A percentile compares a stretch with the other conserved stretches of the same genome.
These are phyloP conservation scores for Bipolaris oryzae DNA, from an alignment of 2,329 filamentous ascomycete species.

Conservation along the genomic window DNA sequence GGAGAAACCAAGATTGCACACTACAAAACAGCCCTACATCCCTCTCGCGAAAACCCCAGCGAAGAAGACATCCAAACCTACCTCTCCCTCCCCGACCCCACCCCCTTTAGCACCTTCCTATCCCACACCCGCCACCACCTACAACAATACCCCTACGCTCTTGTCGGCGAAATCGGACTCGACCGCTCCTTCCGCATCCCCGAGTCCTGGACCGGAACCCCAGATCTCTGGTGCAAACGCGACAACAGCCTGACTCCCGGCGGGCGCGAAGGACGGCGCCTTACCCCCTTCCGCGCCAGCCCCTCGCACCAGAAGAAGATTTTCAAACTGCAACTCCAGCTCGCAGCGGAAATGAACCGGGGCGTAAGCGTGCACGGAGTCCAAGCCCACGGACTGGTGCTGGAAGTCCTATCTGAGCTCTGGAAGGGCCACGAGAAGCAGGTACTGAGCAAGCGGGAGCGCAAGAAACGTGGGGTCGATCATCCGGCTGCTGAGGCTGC, in stretches of 20 bases:
- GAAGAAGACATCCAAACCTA: constrained; percentile 52
- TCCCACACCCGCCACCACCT: constrained; percentile 63
- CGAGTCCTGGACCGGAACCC: constrained; percentile 55
- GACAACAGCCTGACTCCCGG: constrained; percentile 67
- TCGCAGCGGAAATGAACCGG: constrained; percentile 70
- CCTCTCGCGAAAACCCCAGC: constrained; percentile 43
- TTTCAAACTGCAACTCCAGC: constrained; percentile 69
- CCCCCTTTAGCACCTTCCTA: constrained; percentile 64
- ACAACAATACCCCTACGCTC: constrained; percentile 63
- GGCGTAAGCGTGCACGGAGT: constrained; percentile 76
- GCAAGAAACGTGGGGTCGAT: constrained; percentile 39
- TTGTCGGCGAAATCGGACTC: constrained; percentile 78
- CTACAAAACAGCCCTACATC: constrained; percentile 69
- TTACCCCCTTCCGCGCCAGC: constrained; percentile 71
- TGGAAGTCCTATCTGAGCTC: constrained; percentile 66
- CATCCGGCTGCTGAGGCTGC: constrained; percentile 19
- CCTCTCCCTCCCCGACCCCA: constrained; percentile 63
- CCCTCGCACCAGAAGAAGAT: constrained; percentile 72
- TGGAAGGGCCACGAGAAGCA: constrained; percentile 75
- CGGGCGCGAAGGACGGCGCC: constrained; percentile 69
- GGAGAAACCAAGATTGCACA: constrained; percentile 60
- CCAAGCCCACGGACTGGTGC: constrained; percentile 74
- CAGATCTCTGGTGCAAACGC: constrained; percentile 47
- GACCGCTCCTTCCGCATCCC: constrained; percentile 80
- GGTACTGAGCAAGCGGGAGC: constrained; percentile 65